A percentile compares a stretch with the other conserved stretches of the same genome.
Evolutionary conservation across 1,284 basidiomycete species (phyloP).

Genomic region (Acaromyces ingoldii): DNA sequence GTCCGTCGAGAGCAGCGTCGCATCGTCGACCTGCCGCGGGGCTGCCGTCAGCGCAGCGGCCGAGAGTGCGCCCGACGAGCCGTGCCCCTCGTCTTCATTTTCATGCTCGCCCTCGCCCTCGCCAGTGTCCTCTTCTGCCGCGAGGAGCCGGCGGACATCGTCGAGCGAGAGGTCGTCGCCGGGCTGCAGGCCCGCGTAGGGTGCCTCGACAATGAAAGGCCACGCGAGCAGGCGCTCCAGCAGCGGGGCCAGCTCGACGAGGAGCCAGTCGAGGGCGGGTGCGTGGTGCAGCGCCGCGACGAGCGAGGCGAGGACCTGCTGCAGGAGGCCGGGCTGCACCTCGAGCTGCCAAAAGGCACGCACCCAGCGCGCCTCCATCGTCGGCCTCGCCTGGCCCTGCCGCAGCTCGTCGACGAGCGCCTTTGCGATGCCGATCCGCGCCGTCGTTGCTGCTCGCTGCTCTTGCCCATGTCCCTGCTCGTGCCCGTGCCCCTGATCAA

Average conservation of each 20-base stretch:
- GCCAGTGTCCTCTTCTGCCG: constrained; percentile 1
- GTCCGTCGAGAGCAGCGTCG: constrained; percentile 24
- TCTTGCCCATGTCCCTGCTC: too few relatives aligned
- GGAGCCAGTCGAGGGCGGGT: constrained; percentile 5
- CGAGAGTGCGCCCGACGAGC: neutral
- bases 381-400: neutral
- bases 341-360: constrained; percentile 14
- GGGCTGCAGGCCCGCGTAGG: constrained; percentile 10
- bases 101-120: constrained; percentile 10
- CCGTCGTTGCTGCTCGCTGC: constrained; percentile 6
- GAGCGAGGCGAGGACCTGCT: constrained; percentile 23
- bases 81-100: neutral
- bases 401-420: constrained; percentile 23
- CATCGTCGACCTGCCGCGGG: constrained; percentile 5
- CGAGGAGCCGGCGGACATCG: constrained; percentile 10
- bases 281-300: constrained; percentile 19
- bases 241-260: constrained; percentile 24
- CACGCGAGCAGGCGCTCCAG: constrained; percentile 32
- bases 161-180: constrained; percentile 5
- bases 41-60: neutral
- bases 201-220: constrained; percentile 30
- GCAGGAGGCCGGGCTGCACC: constrained; percentile 27
- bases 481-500: neutral
- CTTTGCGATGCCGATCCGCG: constrained; percentile 24
- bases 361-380: constrained; percentile 37